Evolutionary conservation across 192 early-diverging fungal species (phyloP).

Genomic region (Coemansia furcata): DNA sequence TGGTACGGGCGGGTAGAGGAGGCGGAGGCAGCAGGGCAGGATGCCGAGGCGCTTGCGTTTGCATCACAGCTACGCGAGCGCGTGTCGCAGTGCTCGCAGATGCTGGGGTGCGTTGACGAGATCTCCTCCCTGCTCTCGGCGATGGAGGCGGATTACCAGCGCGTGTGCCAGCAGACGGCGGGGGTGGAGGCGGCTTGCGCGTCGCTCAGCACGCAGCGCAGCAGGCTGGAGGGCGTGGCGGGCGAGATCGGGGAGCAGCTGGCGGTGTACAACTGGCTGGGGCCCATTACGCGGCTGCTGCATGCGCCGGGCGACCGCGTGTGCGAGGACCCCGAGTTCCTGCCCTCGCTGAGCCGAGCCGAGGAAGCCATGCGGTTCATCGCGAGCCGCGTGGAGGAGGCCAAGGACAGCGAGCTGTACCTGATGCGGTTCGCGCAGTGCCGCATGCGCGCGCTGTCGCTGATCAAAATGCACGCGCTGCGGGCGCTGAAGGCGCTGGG

Average conservation of each 20-base stretch:
- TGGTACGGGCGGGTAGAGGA: constrained; percentile 85
- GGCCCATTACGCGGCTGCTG: constrained; percentile 73
- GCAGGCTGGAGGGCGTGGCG: constrained; percentile 31
- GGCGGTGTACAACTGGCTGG: constrained; percentile 82
- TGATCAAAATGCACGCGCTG: constrained; percentile 84
- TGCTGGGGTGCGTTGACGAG: constrained; percentile 60
- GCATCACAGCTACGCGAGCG: constrained; percentile 33
- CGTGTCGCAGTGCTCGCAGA: constrained; percentile 17
- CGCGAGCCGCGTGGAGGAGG: constrained; percentile 50
- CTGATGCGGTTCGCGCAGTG: constrained; percentile 92
- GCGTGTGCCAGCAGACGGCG: constrained; percentile 74
- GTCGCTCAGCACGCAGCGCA: constrained; percentile 63
- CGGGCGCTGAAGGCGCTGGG: constrained; percentile 52
- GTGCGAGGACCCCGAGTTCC: constrained; percentile 74
- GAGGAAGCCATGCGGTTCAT: constrained; percentile 64
- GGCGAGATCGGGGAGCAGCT: constrained; percentile 62
- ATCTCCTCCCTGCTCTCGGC: constrained; percentile 58
- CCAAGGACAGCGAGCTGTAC: constrained; percentile 89
- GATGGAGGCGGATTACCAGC: constrained; percentile 70
- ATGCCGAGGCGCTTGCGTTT: constrained; percentile 83
- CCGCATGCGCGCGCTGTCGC: constrained; percentile 87
- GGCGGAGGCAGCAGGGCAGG: constrained; percentile 71
- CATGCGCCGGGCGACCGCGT: constrained; percentile 82
- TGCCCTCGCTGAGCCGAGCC: constrained; percentile 78
- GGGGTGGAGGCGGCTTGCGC: constrained; percentile 80